Percentiles rank a stretch among this genome's conserved stretches.
These are phyloP conservation scores for Aphanomyces astaci DNA, from an alignment of 352 stramenopile species.

Conservation along the genomic window DNA sequence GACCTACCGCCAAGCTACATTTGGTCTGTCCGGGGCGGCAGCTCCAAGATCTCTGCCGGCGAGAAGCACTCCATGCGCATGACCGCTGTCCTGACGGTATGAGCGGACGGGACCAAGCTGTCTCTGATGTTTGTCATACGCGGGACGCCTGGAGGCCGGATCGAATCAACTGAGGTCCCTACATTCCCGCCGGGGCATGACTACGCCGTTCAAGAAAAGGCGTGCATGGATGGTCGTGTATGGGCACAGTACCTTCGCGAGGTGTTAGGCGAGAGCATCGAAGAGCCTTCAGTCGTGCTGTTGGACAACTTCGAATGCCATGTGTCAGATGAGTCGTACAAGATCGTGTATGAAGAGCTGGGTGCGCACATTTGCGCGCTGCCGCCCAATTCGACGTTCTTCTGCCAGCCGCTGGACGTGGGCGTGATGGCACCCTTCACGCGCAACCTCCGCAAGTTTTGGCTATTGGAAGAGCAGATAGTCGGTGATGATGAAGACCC, in stretches of 20 bases:
- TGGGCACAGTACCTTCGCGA: conserved; percentile 21
- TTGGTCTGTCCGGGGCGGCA: neutral
- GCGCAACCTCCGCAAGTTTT: conserved; percentile 5
- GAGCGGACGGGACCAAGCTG: neutral
- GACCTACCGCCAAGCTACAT: neutral
- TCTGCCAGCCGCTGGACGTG: conserved; percentile 23
- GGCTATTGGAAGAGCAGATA: conserved; percentile 16
- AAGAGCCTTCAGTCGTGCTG: conserved; percentile 20
- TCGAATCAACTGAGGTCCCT: neutral
- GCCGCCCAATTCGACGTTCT: conserved; percentile 15
- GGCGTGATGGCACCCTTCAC: conserved; percentile 24
- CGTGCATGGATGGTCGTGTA: conserved; percentile 21
- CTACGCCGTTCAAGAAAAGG: conserved; percentile 26
- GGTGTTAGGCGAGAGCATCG: neutral
- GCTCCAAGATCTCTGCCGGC: neutral
- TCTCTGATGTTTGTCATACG: neutral
- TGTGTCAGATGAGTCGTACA: neutral
- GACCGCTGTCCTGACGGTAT: neutral
- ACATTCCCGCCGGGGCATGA: neutral
- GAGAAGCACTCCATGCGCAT: neutral
- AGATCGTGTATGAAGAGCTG: neutral
- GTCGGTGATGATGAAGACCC: too few species aligned
- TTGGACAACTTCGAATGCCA: conserved; percentile 26
- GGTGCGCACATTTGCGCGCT: neutral
- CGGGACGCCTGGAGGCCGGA: neutral